Conservation (phyloP, 2,329 filamentous ascomycete species). For the Pseudogymnoascus sp. region DNA sequence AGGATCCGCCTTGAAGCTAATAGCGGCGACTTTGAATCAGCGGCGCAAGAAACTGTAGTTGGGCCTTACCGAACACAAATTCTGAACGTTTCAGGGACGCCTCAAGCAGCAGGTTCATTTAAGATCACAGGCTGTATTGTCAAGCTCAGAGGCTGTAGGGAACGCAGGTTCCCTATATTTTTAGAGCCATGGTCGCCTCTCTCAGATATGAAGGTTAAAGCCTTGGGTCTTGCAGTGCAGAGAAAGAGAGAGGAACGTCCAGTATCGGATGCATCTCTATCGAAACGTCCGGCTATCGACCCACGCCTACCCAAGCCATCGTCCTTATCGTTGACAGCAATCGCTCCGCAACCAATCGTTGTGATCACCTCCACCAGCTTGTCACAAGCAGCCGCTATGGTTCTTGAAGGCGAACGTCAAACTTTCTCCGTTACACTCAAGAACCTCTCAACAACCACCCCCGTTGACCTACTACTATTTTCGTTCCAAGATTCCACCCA, state of each 20-base stretch:
- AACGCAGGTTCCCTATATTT: conserved; percentile 79
- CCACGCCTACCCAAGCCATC: conserved; percentile 38
- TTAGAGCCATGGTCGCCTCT: conserved; percentile 64
- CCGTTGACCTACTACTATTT: conserved; percentile 77
- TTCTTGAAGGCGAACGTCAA: conserved; percentile 80
- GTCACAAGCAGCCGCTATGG: conserved; percentile 78
- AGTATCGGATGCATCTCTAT: conserved; percentile 24
- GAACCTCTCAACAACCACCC: conserved; percentile 62
- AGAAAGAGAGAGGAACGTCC: conserved; percentile 24
- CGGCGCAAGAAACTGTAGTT: conserved; percentile 56
- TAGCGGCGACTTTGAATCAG: conserved; percentile 62
- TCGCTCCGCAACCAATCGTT: conserved; percentile 69
- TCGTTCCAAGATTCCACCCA: conserved; percentile 87
- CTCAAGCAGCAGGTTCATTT: conserved; percentile 57
- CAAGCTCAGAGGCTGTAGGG: conserved; percentile 71
- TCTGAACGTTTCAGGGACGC: conserved; percentile 60
- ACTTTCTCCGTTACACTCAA: conserved; percentile 70
- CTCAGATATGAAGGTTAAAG: conserved; percentile 65
- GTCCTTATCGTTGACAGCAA: conserved; percentile 60
- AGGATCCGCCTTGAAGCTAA: conserved; percentile 65
- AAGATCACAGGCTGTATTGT: conserved; percentile 70
- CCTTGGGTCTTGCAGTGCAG: conserved; percentile 52
- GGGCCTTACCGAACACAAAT: conserved; percentile 78
- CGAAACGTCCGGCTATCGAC: conserved; percentile 31
- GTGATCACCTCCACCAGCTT: conserved; percentile 68